Evolutionary conservation across 345 rosid species (phyloP), one percentile per base, ranked within the genome.

Genomic region (Pugionium cornutum): DNA sequence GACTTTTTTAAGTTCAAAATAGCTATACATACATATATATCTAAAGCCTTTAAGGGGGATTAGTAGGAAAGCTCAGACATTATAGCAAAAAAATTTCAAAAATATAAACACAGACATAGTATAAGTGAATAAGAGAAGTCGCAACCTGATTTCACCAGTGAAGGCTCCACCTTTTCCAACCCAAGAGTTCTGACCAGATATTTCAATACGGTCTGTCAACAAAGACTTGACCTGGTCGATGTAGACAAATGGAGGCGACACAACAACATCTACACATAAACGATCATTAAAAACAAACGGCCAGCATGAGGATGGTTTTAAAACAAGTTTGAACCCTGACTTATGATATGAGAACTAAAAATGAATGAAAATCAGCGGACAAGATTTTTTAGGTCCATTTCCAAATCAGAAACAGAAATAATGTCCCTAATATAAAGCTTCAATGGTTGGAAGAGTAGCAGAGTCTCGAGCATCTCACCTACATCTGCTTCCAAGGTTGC

Each of bases 131-230:
- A 33, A 56, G 59, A 75, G 57, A 71, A 7, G 62, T 25, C 25
- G 18, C 44, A 39, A 94, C 97, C 99, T 94, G 84, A 94, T 94
- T 85, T 94, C 99, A 70, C 99, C 99, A 0, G 99, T 94, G 79
- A 94, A 94, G 62, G 99, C 99, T 46, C 99, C 99, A 41, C 99
- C 99, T 80, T 94, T 94, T 2, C 92, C 77, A 29, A 91, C 79
- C 99, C 99, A 94, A 67, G 96, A 88, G 83, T 94, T 94, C 69
- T 94, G 99, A 75, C 87, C 88, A 53, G 99, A 80, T 83, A 90
- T 58, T 68, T 88, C 91, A 74, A 94, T 81, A 54, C 89, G 82
- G 70, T 83, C 86, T 0, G 83, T 82, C 69, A 94, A 72, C 2
- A 88, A 83, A 47, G 75, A 68, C 69, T 82, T 88, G 76, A 94